Base-by-base conservation (phyloP, 2,329 filamentous ascomycete genomes). In the Fusarium sp. region DNA sequence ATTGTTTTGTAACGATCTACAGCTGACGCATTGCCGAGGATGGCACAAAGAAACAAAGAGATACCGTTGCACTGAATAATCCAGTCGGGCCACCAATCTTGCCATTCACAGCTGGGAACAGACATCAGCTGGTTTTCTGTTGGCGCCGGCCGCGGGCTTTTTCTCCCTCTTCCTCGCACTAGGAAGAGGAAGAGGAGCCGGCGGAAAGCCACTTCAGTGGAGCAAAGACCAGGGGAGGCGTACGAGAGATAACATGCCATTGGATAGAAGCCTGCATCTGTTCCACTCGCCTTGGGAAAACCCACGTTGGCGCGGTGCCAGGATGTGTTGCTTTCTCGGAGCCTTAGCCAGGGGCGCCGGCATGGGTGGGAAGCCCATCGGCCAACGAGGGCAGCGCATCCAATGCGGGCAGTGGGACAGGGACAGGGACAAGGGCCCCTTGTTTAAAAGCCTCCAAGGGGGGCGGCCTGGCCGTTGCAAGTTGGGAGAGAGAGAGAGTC, bases 331-430 rank as follows among this genome's bases (percentile, higher is more conserved):
- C 69, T 72, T 56, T 76, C 65, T 70, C 67, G 58, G 61, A 31
- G 67, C 50, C 57, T 67, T 75, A 75, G 70, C 75, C 75, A 77
- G 75, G 75, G 75, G 69, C 35, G 31, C 42, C 31, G 47, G 40
- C 42, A 31, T 20, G 50, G 38, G 59, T 34, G 29, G 42, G 38
- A 70, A 58, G 62, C 24, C 31, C 56, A 45, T 42, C 34, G 60
- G 42, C 74, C 72, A 74, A 75, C 31, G 29, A 62, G 42, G 20
- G 29, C 8, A 34, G 31, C 31, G 31, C 31, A 34, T 22, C 11
- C 13, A 11, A 31, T 37, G 13, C 65, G 40, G n/a, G 1, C 40
- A 42, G n/a, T n/a, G 40, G 40, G 20, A 20, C 67, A 35, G 72
- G 69, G 40, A 42, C 40, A 70, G 40, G 72, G 69, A 62, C 69